Conservation (phyloP, 2,329 filamentous ascomycete genomes). For the Fusarium xylarioides region DNA sequence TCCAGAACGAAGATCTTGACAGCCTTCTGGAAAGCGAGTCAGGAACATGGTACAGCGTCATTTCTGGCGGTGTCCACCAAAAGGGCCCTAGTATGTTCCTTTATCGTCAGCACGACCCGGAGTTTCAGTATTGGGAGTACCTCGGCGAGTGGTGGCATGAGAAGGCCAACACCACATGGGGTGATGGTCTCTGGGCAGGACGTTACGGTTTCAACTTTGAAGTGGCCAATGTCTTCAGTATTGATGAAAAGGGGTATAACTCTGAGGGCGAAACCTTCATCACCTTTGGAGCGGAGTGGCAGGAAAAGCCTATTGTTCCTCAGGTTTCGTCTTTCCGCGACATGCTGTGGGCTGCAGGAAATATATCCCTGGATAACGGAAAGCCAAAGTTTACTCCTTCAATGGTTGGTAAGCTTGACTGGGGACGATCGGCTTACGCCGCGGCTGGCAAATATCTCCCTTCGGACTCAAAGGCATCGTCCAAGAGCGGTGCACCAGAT, state of each 20-base stretch:
- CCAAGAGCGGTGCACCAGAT: constrained; percentile 51
- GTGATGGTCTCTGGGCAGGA: constrained; percentile 48
- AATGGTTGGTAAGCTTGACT: constrained; percentile 54
- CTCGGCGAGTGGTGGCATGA: constrained; percentile 49
- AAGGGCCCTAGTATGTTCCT: constrained; percentile 37
- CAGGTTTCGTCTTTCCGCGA: constrained; percentile 51
- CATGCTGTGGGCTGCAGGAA: constrained; percentile 54
- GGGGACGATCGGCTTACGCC: constrained; percentile 53
- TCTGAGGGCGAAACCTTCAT: constrained; percentile 51
- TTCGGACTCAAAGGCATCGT: constrained; percentile 49
- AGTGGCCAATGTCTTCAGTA: constrained; percentile 53
- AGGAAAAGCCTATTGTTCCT: constrained; percentile 49
- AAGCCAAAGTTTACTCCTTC: constrained; percentile 49
- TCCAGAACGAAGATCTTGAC: constrained; percentile 34
- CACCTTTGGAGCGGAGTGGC: constrained; percentile 56
- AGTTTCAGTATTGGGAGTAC: constrained; percentile 41
- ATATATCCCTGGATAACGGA: constrained; percentile 42
- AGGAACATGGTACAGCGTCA: constrained; percentile 34
- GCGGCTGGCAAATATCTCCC: constrained; percentile 54
- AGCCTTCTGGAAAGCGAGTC: constrained; percentile 26
- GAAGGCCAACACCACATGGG: constrained; percentile 49
- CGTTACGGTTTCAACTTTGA: constrained; percentile 57
- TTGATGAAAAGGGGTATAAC: constrained; percentile 52
- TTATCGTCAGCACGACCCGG: constrained; percentile 37
- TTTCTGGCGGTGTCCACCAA: constrained; percentile 36